Evolutionary conservation across 805 yeast genomes (phyloP).

Genomic region (Cyberlindnera mycetangii): DNA sequence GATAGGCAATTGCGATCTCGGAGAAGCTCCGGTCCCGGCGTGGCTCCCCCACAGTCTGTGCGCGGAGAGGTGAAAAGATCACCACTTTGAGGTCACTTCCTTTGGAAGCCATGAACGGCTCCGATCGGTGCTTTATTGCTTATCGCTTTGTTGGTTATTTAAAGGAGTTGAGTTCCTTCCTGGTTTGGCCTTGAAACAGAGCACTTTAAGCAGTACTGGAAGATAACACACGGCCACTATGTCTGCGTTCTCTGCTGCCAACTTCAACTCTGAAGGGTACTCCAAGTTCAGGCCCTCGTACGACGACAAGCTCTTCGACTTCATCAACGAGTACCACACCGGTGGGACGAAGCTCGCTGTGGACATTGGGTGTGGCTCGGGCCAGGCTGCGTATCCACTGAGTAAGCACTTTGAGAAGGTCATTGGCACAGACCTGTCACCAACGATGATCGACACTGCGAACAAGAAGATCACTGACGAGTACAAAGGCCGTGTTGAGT

Average conservation of each 20-base stretch:
- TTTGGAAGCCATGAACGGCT: background rate
- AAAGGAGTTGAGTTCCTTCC: background rate
- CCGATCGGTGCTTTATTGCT: background rate
- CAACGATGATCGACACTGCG: slow-evolving; percentile 52
- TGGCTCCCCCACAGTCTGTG: background rate
- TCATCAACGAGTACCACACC: slow-evolving; percentile 41
- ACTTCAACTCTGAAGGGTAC: slow-evolving; percentile 53
- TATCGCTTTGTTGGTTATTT: background rate
- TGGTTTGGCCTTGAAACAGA: no score
- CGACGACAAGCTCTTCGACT: slow-evolving; percentile 47
- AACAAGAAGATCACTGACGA: slow-evolving; percentile 21
- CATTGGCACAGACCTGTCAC: slow-evolving; percentile 63
- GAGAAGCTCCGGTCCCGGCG: background rate
- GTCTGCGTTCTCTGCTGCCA: slow-evolving; percentile 58
- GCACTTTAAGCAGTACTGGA: no score
- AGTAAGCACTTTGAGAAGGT: slow-evolving; percentile 42
- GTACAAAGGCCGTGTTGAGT: slow-evolving; percentile 16
- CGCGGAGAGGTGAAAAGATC: background rate
- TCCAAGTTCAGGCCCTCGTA: slow-evolving; percentile 64
- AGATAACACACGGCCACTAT: slow-evolving; percentile 33
- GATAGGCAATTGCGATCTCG: slow-evolving; percentile 9
- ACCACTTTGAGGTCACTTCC: background rate
- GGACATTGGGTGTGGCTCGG: slow-evolving; percentile 83
- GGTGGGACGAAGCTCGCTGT: slow-evolving; percentile 40
- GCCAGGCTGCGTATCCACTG: slow-evolving; percentile 62